phyloP scores from a whole-genome alignment of 805 yeast species.

The Kluyveromyces dobzhanskii region DNA sequence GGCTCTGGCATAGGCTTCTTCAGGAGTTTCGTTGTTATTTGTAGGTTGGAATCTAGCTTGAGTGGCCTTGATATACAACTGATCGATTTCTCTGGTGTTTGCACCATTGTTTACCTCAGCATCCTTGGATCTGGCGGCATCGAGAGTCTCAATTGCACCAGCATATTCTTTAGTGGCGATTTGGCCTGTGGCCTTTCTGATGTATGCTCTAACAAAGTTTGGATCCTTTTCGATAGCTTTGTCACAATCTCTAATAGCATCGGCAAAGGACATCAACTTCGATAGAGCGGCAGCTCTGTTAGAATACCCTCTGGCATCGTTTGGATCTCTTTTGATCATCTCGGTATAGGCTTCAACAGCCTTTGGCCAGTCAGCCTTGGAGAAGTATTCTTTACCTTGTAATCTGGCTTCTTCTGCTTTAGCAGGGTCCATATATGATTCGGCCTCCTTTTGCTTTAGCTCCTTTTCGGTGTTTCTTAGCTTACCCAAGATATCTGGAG shows the following conservation, averaged over 20 bases:
- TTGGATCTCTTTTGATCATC: constrained; percentile 95
- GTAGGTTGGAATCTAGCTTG: constrained; percentile 71
- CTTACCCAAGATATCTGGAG: constrained; percentile 85
- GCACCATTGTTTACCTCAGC: constrained; percentile 51
- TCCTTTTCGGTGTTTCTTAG: constrained; percentile 83
- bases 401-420: constrained; percentile 94
- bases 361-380: constrained; percentile 90
- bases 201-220: constrained; percentile 83
- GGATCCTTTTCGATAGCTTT: constrained; percentile 85
- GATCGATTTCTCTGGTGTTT: constrained; percentile 69
- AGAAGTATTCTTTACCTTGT: constrained; percentile 82
- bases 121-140: constrained; percentile 71
- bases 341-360: constrained; percentile 94
- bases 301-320: constrained; percentile 92
- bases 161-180: constrained; percentile 83
- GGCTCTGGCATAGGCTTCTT: constrained; percentile 86
- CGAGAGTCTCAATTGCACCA: constrained; percentile 72
- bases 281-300: constrained; percentile 97
- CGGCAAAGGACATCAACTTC: constrained; percentile 94
- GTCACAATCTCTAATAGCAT: constrained; percentile 88
- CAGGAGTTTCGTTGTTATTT: constrained; percentile 81
- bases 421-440: constrained; percentile 76
- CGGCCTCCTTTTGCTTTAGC: constrained; percentile 67
- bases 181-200: constrained; percentile 93
- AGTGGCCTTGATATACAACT: constrained; percentile 67